Evolutionary conservation across 1,284 basidiomycete genomes (phyloP).

Genomic region (Puccinia brachypodii): DNA sequence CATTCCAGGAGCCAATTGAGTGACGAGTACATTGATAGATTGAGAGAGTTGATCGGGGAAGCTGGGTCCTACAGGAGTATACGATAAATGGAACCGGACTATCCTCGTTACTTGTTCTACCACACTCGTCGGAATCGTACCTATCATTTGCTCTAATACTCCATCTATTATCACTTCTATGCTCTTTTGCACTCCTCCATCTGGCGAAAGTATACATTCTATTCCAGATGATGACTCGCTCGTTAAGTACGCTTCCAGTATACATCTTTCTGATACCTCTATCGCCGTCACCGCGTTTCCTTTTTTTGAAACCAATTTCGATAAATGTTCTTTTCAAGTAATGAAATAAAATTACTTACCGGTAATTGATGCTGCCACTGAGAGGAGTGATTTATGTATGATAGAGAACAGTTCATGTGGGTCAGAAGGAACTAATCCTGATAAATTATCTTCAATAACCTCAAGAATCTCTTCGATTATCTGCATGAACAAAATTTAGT

Average conservation of each 20-base stretch:
- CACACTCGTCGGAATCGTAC: background rate
- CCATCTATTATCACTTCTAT: background rate
- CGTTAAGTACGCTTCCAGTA: background rate
- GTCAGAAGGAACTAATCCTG: background rate
- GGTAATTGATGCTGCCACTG: background rate
- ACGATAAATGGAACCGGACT: background rate
- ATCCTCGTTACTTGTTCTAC: background rate
- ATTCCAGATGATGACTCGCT: background rate
- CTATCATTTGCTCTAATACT: background rate
- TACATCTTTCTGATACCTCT: background rate
- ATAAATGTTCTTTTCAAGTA: background rate
- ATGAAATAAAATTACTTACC: background rate
- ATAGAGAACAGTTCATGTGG: background rate
- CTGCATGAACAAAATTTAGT: no score
- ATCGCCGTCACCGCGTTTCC: slow-evolving; percentile 16
- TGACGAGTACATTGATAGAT: background rate
- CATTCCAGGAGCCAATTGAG: background rate
- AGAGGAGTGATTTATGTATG: background rate
- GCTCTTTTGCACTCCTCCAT: background rate
- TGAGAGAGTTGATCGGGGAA: background rate
- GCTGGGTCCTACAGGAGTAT: background rate
- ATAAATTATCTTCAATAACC: background rate
- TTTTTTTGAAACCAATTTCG: background rate
- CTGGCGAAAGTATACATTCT: background rate
- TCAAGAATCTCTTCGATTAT: background rate